Evolutionary conservation across 352 stramenopile genomes (phyloP), one percentile per base, ranked within the genome.

Genomic region (Thraustotheca clavata): DNA sequence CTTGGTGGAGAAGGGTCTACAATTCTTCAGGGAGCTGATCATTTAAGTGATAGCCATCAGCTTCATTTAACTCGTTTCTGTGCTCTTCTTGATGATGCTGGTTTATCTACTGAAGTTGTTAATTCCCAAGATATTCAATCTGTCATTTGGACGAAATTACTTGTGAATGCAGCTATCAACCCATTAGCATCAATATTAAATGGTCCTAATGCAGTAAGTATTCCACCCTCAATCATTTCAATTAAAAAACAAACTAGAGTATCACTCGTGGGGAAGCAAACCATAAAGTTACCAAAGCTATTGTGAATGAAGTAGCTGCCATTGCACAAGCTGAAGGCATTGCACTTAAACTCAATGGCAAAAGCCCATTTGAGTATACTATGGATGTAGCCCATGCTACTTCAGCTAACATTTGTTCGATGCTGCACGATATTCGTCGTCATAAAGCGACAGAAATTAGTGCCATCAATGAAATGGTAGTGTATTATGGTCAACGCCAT

Each of bases 161-260:
- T 92, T 67, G 77, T 92, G 35, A 92, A 92, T 59, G 83, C 83
- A 1, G 79, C 71, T 1, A 89, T 92, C 65, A 92, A 92, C 49
- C 80, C 83, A 3, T 69, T 92, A 18, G 78, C 77, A 8, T 81
- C 77, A 8, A 49, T 92, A 16, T 38, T 90, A 4, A 71, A 92
- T 54, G 67, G 71, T 11, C 48, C 73, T 1, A 92, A 92, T 63
- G 48, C 69, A 29, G 79, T 82, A 66, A 14, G 27, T 18, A 38
- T 22, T 22, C 16, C n/a, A n/a, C n/a, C n/a, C n/a, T n/a, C n/a
- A n/a, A n/a, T n/a, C n/a, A n/a, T n/a, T n/a, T n/a, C n/a, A n/a
- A n/a, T n/a, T n/a, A n/a, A n/a, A 6, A 14, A 39, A 20, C 5
- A 32, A 26, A 31, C 40, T 0, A 38, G 26, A 27, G 14, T 27